Evolutionary conservation across 2,329 filamentous ascomycete genomes (phyloP).

Genomic region (Colletotrichum noveboracense): DNA sequence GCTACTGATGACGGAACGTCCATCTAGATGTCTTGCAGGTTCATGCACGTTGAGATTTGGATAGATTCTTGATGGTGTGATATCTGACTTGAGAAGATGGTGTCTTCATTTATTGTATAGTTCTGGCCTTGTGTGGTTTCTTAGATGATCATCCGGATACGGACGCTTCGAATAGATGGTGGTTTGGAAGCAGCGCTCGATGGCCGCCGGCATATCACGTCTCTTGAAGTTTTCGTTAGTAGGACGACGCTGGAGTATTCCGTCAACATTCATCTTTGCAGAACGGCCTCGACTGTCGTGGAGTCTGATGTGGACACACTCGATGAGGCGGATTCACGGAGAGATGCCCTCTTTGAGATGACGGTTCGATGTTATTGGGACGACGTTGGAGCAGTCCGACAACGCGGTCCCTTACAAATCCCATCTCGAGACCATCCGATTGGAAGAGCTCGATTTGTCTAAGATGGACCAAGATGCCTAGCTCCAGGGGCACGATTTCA

Average conservation of each 20-base stretch:
- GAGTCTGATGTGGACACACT: not conserved
- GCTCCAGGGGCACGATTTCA: not conserved
- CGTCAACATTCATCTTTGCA: not conserved
- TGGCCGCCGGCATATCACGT: not conserved
- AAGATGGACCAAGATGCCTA: not conserved
- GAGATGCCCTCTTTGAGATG: not conserved
- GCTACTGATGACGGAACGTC: not conserved
- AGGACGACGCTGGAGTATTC: not conserved
- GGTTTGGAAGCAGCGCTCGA: not conserved
- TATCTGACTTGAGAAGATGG: not conserved
- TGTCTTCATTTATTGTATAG: not conserved
- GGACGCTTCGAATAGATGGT: not conserved
- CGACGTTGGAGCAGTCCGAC: not conserved
- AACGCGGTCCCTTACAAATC: not conserved
- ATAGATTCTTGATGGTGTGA: not conserved
- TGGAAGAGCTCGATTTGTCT: not conserved
- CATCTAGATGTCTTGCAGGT: not conserved
- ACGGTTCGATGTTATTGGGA: not conserved
- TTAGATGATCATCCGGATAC: not conserved
- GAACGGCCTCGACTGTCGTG: not conserved
- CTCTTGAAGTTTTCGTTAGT: not conserved
- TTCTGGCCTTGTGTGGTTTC: not conserved
- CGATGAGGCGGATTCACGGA: not conserved
- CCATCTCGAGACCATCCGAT: not conserved
- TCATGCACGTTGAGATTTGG: not conserved